Evolutionary conservation across 1,284 basidiomycete species (phyloP), one percentile per base, ranked within the genome.

Genomic region (Fomitopsis pinicola): DNA sequence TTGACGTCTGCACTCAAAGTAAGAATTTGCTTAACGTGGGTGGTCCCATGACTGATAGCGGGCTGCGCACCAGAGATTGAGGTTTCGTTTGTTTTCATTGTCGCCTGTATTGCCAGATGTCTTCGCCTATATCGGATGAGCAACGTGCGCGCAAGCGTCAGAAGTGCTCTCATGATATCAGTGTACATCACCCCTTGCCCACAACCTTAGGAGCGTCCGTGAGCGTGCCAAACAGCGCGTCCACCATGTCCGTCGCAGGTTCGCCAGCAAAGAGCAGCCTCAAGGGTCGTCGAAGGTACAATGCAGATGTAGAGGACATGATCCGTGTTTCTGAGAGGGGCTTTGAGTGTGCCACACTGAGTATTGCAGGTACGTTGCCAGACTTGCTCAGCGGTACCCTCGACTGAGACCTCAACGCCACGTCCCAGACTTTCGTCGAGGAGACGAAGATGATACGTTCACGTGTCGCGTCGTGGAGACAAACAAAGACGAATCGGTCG

Each of bases 381-480:
- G 48, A 33, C 22, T 12, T 33, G 28, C 14, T 30, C 48, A 5
- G 3, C 2, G n/a, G 22, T n/a, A 22, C 1, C 42, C 22, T 5
- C 22, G 28, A 50, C 26, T 1, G 12, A 22, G 48, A 33, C 48
- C 17, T 50, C 48, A 50, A 33, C 52, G n/a, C 9, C 52, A 30
- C 7, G 19, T n/a, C 36, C 10, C 64, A 86, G 85, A 72, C 59
- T 65, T 84, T 36, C 69, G 72, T n/a, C 54, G 75, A 28, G 84
- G 84, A 26, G 85, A 87, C n/a, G 86, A 87, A 52, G 86, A 87
- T 63, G 85, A 84, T 19, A 77, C 80, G 12, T 73, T 88, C 36
- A 78, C 84, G 58, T 73, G 85, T 38, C 66, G 68, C 10, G 72
- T 87, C n/a, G 64, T 71, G 36, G 71, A 78, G 44, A 55, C 63